Base-by-base conservation (phyloP, 257 asterid genomes). In the Henckelia pumila region DNA sequence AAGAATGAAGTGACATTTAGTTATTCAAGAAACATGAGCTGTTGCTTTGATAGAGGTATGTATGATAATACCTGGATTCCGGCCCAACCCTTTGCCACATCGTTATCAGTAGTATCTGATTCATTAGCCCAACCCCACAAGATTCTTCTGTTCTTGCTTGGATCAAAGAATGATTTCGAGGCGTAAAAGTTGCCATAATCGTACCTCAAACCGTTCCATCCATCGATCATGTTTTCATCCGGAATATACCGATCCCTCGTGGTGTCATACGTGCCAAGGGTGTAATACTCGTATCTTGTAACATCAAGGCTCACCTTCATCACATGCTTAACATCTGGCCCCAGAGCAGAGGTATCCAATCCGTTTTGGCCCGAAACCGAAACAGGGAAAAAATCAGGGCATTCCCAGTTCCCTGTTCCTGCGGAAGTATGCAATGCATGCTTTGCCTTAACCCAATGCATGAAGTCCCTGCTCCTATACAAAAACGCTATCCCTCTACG, bases 81-180 rank as follows among this genome's bases (percentile, higher is more conserved):
- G 35, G 91, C 88, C 96, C 96, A 89, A 1, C 88, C 94, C 58
- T 86, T 85, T 17, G 55, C 49, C 10, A 87, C 60, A 68, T 87
- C 95, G 23, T 76, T 75, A 0, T 78, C 71, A 0, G 81, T 66
- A 29, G 80, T 49, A 59, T 87, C 91, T 0, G 86, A 79, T 70
- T 92, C 97, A 20, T 78, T 76, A 0, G 89, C 83, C 98, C 98
- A 91, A 19, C 82, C 96, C 94, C 95, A 91, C 76, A 89, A 33
- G 7, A 91, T 72, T 71, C 95, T 73, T 25, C 95, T 74, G 3
- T 77, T 72, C 76, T 81, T 85, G 35, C 72, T 69, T 3, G 80
- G 80, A 32, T 91, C 94, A 25, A 77, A 87, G 70, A 91, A 89
- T 0, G 96, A 78, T 63, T 91, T 89, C 2, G 98, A 91, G 2